Evolutionary conservation across 1,284 basidiomycete genomes (phyloP).

Genomic region (Apiotrichum sp.): DNA sequence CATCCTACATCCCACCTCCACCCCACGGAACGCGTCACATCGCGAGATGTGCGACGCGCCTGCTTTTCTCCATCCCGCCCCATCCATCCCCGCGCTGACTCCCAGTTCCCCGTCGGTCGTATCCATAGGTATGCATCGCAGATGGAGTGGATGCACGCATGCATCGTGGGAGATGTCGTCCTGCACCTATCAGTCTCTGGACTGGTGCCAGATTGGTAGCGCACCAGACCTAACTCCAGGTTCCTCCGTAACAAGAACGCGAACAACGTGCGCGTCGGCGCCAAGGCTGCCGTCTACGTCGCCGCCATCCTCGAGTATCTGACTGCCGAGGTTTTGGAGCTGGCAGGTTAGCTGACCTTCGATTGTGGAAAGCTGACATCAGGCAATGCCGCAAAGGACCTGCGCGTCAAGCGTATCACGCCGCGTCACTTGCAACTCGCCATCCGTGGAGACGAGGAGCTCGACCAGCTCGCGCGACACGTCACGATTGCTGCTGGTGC

Average conservation of each 20-base stretch:
- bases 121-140: constrained; percentile 33
- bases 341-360: constrained; percentile 39
- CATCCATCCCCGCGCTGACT: too few relatives aligned
- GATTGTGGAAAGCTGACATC: neutral
- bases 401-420: constrained; percentile 92
- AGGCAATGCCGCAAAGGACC: constrained; percentile 96
- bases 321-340: constrained; percentile 49
- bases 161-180: neutral
- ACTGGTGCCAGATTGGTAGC: too few relatives aligned
- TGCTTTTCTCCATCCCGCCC: neutral
- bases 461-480: constrained; percentile 46
- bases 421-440: constrained; percentile 64
- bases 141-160: neutral
- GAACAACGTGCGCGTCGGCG: constrained; percentile 63
- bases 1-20: neutral
- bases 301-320: constrained; percentile 49
- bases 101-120: constrained; percentile 44
- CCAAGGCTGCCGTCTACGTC: constrained; percentile 49
- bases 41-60: neutral
- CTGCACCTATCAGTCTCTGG: too few relatives aligned
- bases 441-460: constrained; percentile 84
- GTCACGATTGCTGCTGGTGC: too few relatives aligned
- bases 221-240: constrained; percentile 47
- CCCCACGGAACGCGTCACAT: neutral
- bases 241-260: constrained; percentile 90